Conservation (phyloP, 2,329 filamentous ascomycete genomes). For the Cadophora sp. region DNA sequence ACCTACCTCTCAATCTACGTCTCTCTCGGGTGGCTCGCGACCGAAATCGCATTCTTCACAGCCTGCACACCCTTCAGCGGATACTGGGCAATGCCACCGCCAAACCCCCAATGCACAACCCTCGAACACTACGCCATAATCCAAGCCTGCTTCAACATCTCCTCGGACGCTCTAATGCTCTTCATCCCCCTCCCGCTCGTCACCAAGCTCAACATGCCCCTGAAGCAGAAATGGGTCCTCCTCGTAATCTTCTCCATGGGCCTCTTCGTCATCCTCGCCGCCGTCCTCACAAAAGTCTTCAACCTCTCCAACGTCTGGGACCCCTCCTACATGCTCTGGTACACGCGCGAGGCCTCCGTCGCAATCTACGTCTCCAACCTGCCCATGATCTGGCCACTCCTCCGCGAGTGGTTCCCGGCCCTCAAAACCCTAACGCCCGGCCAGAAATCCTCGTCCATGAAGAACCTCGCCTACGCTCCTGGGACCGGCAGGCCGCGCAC, state of each 20-base stretch:
- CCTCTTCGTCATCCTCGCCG: slow-evolving; percentile 55
- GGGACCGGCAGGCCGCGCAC: slow-evolving; percentile 11
- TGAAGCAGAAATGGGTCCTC: slow-evolving; percentile 59
- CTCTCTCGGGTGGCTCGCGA: slow-evolving; percentile 54
- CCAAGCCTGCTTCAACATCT: slow-evolving; percentile 64
- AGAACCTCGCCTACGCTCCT: not conserved
- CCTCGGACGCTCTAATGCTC: slow-evolving; percentile 64
- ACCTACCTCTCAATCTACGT: slow-evolving; percentile 58
- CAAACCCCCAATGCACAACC: slow-evolving; percentile 60
- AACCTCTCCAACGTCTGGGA: slow-evolving; percentile 47
- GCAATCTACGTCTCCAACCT: slow-evolving; percentile 61
- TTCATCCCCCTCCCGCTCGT: slow-evolving; percentile 61
- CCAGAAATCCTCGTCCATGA: slow-evolving; percentile 15
- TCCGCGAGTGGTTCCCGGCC: slow-evolving; percentile 34
- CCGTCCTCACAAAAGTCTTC: slow-evolving; percentile 56
- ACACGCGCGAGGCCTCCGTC: slow-evolving; percentile 57
- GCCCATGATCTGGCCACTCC: slow-evolving; percentile 54
- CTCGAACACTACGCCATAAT: slow-evolving; percentile 62
- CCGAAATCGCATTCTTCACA: slow-evolving; percentile 56
- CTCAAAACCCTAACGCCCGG: slow-evolving; percentile 24
- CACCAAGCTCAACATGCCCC: slow-evolving; percentile 55
- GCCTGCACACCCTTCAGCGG: slow-evolving; percentile 59
- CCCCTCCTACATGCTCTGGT: slow-evolving; percentile 51
- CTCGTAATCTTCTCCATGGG: slow-evolving; percentile 54
- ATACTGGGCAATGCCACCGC: slow-evolving; percentile 63